Evolutionary conservation across 2,329 filamentous ascomycete species (phyloP), one percentile per base, ranked within the genome.

Genomic region (Neopestalotiopsis clavispora): DNA sequence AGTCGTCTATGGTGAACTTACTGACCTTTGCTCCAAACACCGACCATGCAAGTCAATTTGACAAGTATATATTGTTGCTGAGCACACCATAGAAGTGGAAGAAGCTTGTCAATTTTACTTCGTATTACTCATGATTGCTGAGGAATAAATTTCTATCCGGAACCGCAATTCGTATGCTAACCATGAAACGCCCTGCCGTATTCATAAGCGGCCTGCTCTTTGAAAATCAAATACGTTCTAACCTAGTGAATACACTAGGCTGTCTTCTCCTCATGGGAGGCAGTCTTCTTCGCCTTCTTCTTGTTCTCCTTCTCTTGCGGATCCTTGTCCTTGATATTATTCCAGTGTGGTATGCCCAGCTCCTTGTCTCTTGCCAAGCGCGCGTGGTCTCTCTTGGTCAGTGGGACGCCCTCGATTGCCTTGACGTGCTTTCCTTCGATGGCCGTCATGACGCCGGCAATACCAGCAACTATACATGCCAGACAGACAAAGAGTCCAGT

Each of bases 401-500:
- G 80, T 2, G 89, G 86, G 14, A 93, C 89, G 1, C 92, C 92
- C 77, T 95, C 92, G 57, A 93, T 85, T 34, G 84, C 82, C 82
- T 94, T 94, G 38, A 94, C 88, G 63, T 84, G 85, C 77, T 90
- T 92, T 7, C 92, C 92, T 77, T 96, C 93, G 28, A 89, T 73
- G 71, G 91, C 93, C 80, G 90, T 90, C 77, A 93, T 86, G 42
- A 91, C 80, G 2, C 94, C 94, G 17, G 89, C 93, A 28, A 88
- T 76, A 17, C 86, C 91, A 7, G 91, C 91, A 4, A 92, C 89
- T 23, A 90, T 84, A 75, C 90, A 94, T 2, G 90, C 94, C 5
- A 95, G 77, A 2, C 88, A 92, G 20, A 97, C 91, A 75, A 96
- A 94, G 0, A 94, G 80, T 1, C 93, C 94, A 0, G 93, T 95